Conservation (phyloP, 2,329 filamentous ascomycete species). For the Amylocarpus encephaloides region DNA sequence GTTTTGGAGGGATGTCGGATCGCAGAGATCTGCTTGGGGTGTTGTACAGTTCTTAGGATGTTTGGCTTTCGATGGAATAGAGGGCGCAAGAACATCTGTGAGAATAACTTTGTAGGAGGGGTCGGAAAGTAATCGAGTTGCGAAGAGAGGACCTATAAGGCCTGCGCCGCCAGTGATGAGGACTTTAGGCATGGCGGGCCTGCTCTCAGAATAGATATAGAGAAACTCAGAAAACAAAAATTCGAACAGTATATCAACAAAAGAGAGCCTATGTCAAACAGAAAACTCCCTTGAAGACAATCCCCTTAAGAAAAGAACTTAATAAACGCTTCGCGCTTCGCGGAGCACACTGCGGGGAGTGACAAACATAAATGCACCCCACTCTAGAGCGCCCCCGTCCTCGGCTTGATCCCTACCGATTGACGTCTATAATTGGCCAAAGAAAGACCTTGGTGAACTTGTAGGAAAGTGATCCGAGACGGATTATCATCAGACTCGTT, state of each 20-base stretch:
- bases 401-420: not conserved
- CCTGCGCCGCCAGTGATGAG: constrained; percentile 60
- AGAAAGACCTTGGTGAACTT: not conserved
- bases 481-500: not conserved
- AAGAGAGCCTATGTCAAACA: too few relatives aligned
- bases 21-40: constrained; percentile 33
- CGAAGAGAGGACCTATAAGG: constrained; percentile 58
- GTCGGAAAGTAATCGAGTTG: constrained; percentile 46
- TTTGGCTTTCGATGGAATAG: constrained; percentile 38
- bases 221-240: not conserved
- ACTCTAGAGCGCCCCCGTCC: not conserved
- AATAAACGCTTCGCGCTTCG: too few relatives aligned
- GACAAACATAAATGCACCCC: not conserved
- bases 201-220: not conserved
- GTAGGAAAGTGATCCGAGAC: constrained; percentile 2
- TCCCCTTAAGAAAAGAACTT: not conserved
- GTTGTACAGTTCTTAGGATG: constrained; percentile 23
- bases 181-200: constrained; percentile 33
- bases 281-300: not conserved
- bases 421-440: not conserved
- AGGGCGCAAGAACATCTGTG: constrained; percentile 49
- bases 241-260: not conserved
- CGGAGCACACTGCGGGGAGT: too few relatives aligned
- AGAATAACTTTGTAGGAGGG: constrained; percentile 42
- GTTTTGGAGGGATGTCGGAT: constrained; percentile 25